Conservation (phyloP, 106 monocot genomes). For the Phalaenopsis aphrodite region DNA sequence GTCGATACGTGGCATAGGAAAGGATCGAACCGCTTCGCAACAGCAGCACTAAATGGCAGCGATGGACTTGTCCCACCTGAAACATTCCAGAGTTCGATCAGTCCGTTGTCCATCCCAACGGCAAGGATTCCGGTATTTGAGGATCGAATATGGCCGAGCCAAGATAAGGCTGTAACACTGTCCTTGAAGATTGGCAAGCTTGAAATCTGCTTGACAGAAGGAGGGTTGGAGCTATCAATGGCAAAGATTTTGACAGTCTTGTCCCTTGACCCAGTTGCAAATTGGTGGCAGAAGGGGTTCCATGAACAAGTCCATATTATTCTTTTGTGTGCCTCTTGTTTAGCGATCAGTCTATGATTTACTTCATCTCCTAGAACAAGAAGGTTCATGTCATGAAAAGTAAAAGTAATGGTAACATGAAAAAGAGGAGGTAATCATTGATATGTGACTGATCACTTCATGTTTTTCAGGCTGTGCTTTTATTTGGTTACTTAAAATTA, state of each 20-base stretch:
- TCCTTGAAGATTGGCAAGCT: slow-evolving; percentile 63
- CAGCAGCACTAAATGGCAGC: slow-evolving; percentile 11
- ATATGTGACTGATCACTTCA: no score
- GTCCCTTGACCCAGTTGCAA: slow-evolving; percentile 94
- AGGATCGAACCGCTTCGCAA: slow-evolving; percentile 40
- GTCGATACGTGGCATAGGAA: slow-evolving; percentile 73
- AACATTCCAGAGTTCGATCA: slow-evolving; percentile 80
- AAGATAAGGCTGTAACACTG: slow-evolving; percentile 84
- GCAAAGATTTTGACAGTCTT: slow-evolving; percentile 88
- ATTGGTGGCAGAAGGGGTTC: slow-evolving; percentile 78
- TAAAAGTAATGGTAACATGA: neutral
- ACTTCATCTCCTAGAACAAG: slow-evolving; percentile 26
- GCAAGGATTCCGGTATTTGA: slow-evolving; percentile 53
- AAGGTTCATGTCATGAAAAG: neutral
- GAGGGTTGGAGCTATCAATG: slow-evolving; percentile 18
- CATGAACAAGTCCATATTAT: slow-evolving; percentile 98
- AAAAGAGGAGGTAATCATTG: no score
- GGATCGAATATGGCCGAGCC: slow-evolving; percentile 37
- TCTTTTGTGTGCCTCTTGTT: slow-evolving; percentile 87
- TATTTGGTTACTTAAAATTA: no score
- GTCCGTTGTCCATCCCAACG: slow-evolving; percentile 84
- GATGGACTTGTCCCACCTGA: slow-evolving; percentile 11
- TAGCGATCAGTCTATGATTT: slow-evolving; percentile 35
- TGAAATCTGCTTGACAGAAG: slow-evolving; percentile 46
- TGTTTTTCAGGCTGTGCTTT: no score